These are phyloP conservation scores for Paradendryphiella salina DNA, from an alignment of 2,329 filamentous ascomycete genomes.

Conservation along the genomic window DNA sequence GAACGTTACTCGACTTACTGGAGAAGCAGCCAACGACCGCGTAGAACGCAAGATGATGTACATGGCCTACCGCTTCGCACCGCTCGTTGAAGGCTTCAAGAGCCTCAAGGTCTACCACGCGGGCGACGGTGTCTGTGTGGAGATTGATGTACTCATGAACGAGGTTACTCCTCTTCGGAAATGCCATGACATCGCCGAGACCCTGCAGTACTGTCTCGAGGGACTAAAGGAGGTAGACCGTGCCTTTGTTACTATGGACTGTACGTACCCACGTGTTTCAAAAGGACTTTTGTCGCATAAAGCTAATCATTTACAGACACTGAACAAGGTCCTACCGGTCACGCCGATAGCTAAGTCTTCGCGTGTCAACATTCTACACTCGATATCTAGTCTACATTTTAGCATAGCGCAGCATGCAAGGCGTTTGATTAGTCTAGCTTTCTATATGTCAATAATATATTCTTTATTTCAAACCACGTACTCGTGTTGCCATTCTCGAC, in stretches of 20 bases:
- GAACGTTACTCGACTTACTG: slow-evolving; percentile 62
- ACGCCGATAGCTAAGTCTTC: slow-evolving; percentile 10
- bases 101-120: slow-evolving; percentile 62
- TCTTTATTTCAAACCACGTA: no score
- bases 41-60: slow-evolving; percentile 62
- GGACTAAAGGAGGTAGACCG: slow-evolving; percentile 58
- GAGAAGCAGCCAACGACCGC: slow-evolving; percentile 58
- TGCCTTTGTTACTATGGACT: slow-evolving; percentile 58
- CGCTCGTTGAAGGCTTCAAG: slow-evolving; percentile 59
- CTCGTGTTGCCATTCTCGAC: no score
- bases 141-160: slow-evolving; percentile 63
- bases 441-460: background rate
- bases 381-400: background rate
- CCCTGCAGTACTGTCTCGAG: slow-evolving; percentile 64
- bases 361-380: background rate
- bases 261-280: slow-evolving; percentile 34
- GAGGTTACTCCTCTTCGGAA: slow-evolving; percentile 57
- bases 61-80: slow-evolving; percentile 61
- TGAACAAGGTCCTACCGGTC: slow-evolving; percentile 32
- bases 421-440: slow-evolving; percentile 3
- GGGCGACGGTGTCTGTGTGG: slow-evolving; percentile 65
- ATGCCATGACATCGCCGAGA: slow-evolving; percentile 65
- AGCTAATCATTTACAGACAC: slow-evolving; percentile 24
- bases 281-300: background rate
- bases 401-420: slow-evolving; percentile 10